Evolutionary conservation across 2,329 filamentous ascomycete genomes (phyloP).

Genomic region (Pyrenochaeta sp.): DNA sequence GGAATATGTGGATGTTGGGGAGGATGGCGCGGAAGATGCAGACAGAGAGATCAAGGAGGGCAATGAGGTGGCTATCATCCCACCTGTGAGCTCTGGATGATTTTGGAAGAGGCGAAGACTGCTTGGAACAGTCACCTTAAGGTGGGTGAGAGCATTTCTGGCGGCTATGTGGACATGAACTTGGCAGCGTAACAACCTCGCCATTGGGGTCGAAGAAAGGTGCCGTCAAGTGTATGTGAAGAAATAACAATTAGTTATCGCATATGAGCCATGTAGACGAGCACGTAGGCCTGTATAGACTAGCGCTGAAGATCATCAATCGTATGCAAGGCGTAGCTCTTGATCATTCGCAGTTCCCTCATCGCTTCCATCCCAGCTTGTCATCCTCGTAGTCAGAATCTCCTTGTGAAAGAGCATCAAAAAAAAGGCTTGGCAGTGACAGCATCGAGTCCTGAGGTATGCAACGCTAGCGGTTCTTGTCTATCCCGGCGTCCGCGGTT

Average conservation of each 20-base stretch:
- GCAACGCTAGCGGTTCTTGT: neutral
- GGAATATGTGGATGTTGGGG: slow-evolving; percentile 78
- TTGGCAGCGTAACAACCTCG: neutral
- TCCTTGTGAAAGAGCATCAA: neutral
- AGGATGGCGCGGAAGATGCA: slow-evolving; percentile 56
- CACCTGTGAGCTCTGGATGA: slow-evolving; percentile 81
- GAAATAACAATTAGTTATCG: no score
- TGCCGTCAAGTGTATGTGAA: no score
- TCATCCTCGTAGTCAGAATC: no score
- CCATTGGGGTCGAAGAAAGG: no score
- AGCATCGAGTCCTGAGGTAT: neutral
- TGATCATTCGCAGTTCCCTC: no score
- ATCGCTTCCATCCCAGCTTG: no score
- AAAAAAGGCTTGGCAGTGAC: slow-evolving; percentile 4
- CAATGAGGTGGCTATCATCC: slow-evolving; percentile 88
- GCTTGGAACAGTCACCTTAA: neutral
- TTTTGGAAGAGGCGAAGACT: neutral
- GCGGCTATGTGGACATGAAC: neutral
- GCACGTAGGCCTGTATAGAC: no score
- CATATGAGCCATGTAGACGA: no score
- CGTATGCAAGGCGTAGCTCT: no score
- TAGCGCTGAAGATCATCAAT: no score
- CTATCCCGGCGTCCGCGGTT: slow-evolving; percentile 8
- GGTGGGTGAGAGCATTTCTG: neutral
- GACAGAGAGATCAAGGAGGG: slow-evolving; percentile 69